Base-by-base conservation (phyloP, 352 stramenopile species). In the Peronosclerospora sorghi region DNA sequence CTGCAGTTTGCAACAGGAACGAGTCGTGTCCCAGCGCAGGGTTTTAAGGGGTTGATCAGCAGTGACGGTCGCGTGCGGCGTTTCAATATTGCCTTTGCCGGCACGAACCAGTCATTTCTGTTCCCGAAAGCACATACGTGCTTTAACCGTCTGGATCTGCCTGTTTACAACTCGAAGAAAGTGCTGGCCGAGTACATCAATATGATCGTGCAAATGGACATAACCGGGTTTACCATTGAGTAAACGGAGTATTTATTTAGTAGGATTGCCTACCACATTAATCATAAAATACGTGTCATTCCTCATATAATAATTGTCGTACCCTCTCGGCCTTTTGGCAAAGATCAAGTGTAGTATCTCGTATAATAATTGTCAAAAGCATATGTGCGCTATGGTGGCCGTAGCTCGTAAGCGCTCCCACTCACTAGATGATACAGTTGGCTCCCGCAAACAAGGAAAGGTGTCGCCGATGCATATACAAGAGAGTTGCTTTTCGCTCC, bases 141-240 rank as follows among this genome's bases (percentile, higher is more conserved):
- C 43, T 91, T 91, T 48, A 91, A 91, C 38, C 71, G 79, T 15
- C 41, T 90, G 17, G 77, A 90, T 53, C 29, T 90, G 49, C 77
- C 77, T 7, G 78, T 79, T 13, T 87, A 90, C 48, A 64, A 69
- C 28, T 74, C 60, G 13, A 77, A 85, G 39, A 62, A 77, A 12
- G 51, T 79, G n/a, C 66, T 89, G 52, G 51, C 59, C 13, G 69
- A 85, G 45, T 86, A 89, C 50, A 37, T 86, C 28, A 80, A 73
- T 32, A 47, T 86, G 45, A 96, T 97, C 20, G 97, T 99, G 32
- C 90, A 96, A 47, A 98, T 98, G 92, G 92, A 97, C 52, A 85
- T 95, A 48, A 97, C 92, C 7, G 92, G 95, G 23, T 98, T 98
- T 61, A 87, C 73, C 17, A 84, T 85, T 49, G 77, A 89, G 56